These are phyloP conservation scores for Uronychia setigera DNA, from an alignment of 73 alveolate genomes.

Conservation along the genomic window DNA sequence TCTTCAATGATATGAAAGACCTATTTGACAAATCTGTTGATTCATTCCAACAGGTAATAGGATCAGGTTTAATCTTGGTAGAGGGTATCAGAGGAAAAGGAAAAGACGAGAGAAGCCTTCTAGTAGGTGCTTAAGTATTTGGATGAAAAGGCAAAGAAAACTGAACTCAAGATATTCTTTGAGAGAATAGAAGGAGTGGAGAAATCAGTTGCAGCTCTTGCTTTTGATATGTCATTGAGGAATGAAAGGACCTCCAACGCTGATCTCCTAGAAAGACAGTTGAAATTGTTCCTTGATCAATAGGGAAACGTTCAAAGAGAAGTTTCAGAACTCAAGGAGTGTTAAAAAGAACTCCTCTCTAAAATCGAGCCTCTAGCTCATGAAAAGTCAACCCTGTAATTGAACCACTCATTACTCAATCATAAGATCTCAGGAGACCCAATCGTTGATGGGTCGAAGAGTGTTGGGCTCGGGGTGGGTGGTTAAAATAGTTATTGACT, in stretches of 20 bases:
- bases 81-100: slow-evolving; percentile 21
- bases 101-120: slow-evolving; percentile 38
- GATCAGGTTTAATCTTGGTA: no score
- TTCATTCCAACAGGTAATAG: slow-evolving; percentile 1
- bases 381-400: background rate
- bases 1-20: slow-evolving; percentile 52
- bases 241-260: background rate
- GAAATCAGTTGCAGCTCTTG: background rate
- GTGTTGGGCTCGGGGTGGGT: no score
- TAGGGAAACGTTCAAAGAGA: background rate
- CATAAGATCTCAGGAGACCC: background rate
- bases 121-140: slow-evolving; percentile 17
- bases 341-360: background rate
- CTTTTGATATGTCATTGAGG: background rate
- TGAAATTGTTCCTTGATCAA: background rate
- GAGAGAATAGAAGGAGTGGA: slow-evolving; percentile 20
- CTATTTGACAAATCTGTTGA: slow-evolving; percentile 27
- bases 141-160: slow-evolving; percentile 20
- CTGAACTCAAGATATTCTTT: slow-evolving; percentile 12
- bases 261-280: background rate
- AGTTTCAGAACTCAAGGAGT: background rate
- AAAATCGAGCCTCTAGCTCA: background rate
- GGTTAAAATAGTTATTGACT: no score
- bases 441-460: background rate
- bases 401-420: background rate